Evolutionary conservation across 805 yeast species (phyloP), one percentile per base, ranked within the genome.

Genomic region (Nakazawaea ernobii): DNA sequence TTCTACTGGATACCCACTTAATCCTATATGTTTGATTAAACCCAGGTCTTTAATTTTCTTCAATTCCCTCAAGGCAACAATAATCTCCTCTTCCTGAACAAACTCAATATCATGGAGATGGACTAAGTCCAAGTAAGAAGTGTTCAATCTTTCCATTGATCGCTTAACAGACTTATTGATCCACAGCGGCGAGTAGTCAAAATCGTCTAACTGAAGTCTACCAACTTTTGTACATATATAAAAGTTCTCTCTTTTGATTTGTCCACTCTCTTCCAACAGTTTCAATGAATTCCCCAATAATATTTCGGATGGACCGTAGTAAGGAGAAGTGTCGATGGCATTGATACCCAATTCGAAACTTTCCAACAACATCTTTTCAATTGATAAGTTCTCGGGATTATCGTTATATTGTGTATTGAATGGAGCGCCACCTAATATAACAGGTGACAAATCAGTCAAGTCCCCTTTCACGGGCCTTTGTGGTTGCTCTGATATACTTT

Each of bases 91-190:
- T 30, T 74, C 75, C 0, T 73, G 61, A 7, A 81, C 85, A 63
- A 91, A 92, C 61, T 91, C 98, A 41, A 90, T 79, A 59, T 91
- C 98, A 64, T 92, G 98, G 55, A 90, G 69, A 61, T 86, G 87
- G 6, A 92, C 91, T 50, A 86, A 66, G 62, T 91, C 97, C 52
- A 92, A 61, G 60, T 89, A 88, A 2, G 55, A 50, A 0, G 96
- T 86, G 36, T 74, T 59, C 44, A 91, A 72, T 48, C 97, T 68
- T 40, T 76, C 60, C 45, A 86, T 67, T 6, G 95, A 84, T 54
- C 97, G 70, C 32, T 58, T 48, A 2, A 91, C 83, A 9, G 92
- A 83, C 38, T 64, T 62, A 28, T 82, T 69, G 43, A 91, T 81
- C 63, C 77, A 68, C 24, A 63, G 70, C 4, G 82, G 72, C 0